phyloP scores from a whole-genome alignment of 176 grass and related monocot species.

The bread wheat (Triticum aestivum) region DNA sequence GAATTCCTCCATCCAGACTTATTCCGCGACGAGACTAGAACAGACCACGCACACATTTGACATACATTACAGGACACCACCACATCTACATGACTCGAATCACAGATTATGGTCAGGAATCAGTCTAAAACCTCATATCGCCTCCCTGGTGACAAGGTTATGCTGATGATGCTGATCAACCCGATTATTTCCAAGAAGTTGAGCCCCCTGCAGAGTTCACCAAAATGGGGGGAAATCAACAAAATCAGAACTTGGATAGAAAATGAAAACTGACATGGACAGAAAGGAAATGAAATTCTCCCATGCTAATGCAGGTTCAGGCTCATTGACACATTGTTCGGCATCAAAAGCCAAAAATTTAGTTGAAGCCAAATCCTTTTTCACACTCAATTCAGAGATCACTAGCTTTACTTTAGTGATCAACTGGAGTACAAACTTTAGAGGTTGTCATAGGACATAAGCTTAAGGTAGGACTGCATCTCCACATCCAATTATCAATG shows the following conservation, averaged over 20 bases:
- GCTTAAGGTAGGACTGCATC: background rate
- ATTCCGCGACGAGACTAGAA: too few species aligned
- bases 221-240: background rate
- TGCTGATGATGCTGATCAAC: slow-evolving; percentile 62
- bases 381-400: background rate
- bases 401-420: background rate
- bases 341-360: background rate
- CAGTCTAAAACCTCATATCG: slow-evolving; percentile 34
- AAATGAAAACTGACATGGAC: background rate
- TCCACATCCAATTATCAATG: background rate
- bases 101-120: background rate
- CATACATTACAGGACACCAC: too few species aligned
- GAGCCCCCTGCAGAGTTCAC: slow-evolving; percentile 37
- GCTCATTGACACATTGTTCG: background rate
- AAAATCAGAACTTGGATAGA: background rate
- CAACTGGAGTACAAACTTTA: background rate
- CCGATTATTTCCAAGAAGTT: slow-evolving; percentile 49
- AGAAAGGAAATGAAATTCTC: background rate
- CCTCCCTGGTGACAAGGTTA: slow-evolving; percentile 60
- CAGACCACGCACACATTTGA: too few species aligned
- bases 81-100: too few species aligned
- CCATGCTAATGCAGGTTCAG: background rate
- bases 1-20: too few species aligned
- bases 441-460: background rate
- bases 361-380: background rate